Base-by-base conservation (phyloP, 495 filamentous ascomycete genomes). In the Hypoxylon intermedium region DNA sequence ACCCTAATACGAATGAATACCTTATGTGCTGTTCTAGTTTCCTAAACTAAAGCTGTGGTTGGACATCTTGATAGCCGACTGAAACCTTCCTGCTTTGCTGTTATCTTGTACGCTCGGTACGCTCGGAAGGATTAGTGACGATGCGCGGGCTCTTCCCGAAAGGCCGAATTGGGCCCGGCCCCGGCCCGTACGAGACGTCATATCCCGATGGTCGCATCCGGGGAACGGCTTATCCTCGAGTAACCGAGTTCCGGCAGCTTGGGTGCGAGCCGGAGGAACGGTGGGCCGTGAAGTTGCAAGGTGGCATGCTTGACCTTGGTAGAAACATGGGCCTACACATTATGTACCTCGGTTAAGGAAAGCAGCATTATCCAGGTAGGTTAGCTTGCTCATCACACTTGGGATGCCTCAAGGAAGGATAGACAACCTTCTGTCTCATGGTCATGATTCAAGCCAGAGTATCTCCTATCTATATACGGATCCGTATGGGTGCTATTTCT, bases 191-290 rank as follows among this genome's bases (percentile, higher is more conserved):
- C 44, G 26, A 59, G 51, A 56, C 36, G 56, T 60, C 55, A 59
- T 56, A 30, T 24, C n/a, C 53, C 37, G 60, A 63, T 28, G 20
- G 31, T 48, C 41, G 33, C 40, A 43, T 46, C 50, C 43, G 51
- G 38, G 16, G 52, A 59, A 47, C 45, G n/a, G 41, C 9, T 12
- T 7, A n/a, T 46, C 13, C 55, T 28, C 5, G 44, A 43, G 24
- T 50, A 60, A 54, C 62, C 62, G 62, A 65, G 41, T 60, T 13
- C 62, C 45, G 51, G 50, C 24, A 52, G 40, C 28, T 47, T 57
- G 16, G 41, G 44, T 59, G 51, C 40, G 23, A 46, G 23, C 26
- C 38, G 62, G 50, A 49, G 37, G 24, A 9, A 47, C 19, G 50
- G 55, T 65, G 55, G 62, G 46, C 23, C 55, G 11, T 51, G 56